phyloP scores from a whole-genome alignment of 768 basidiomycete species.

The Amanita polypyramis region DNA sequence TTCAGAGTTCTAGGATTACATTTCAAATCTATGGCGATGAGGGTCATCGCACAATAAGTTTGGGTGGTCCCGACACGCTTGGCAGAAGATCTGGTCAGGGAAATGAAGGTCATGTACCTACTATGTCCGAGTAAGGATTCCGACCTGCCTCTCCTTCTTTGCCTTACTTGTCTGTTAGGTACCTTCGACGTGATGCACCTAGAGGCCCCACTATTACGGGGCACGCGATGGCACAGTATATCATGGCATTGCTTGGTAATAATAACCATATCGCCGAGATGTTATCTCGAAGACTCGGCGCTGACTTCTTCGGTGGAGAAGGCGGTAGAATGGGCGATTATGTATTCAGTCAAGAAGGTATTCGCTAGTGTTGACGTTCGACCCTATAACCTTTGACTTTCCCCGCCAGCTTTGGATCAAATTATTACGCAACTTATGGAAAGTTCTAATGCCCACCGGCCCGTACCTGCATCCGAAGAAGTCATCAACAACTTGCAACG shows the following conservation, averaged over 20 bases:
- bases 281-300: conserved; percentile 24
- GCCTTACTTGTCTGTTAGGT: conserved; percentile 18
- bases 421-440: conserved; percentile 87
- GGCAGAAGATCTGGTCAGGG: conserved; percentile 12
- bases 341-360: conserved; percentile 86
- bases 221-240: conserved; percentile 61
- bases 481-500: conserved; percentile 59
- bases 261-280: conserved; percentile 35
- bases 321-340: conserved; percentile 79
- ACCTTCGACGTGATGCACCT: conserved; percentile 21
- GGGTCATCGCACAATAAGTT: conserved; percentile 1
- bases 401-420: conserved; percentile 64
- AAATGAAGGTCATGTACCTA: conserved; percentile 23
- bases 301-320: conserved; percentile 21
- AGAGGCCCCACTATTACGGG: conserved; percentile 37
- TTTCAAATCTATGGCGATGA: conserved; percentile 8
- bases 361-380: neutral
- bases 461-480: conserved; percentile 79
- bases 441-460: conserved; percentile 58
- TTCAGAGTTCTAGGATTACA: conserved; percentile 5
- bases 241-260: conserved; percentile 49
- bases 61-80: conserved; percentile 4
- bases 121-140: conserved; percentile 42
- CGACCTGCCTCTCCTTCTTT: neutral
- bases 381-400: neutral